Base-by-base conservation (phyloP, 164 flowering plant genomes). In the Umbellularia californica region DNA sequence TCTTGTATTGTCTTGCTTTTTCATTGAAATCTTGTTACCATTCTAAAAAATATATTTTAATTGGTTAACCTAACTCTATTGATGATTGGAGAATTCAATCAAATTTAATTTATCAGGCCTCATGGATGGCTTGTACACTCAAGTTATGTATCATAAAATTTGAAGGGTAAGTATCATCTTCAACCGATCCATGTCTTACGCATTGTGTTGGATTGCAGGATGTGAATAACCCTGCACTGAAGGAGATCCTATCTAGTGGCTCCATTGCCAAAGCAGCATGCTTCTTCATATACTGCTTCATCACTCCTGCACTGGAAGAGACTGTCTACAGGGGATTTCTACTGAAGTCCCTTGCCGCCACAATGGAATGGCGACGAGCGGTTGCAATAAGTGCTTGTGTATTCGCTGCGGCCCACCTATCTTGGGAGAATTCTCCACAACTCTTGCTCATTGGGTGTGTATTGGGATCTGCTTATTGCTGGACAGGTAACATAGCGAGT, bases 301-400 rank as follows among this genome's bases (percentile, higher is more conserved):
- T 90, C 70, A 81, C 92, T 58, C 97, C 99, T 6, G n/a, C 91
- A 51, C 79, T 93, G 65, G 97, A 93, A 77, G 99, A 95, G 82
- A 83, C 75, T 62, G 87, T 95, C n/a, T 95, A 92, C 84, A 86
- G 97, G 80, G 90, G 97, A 3, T 92, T 87, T 77, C 81, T 95
- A 2, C 73, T 95, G 80, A 77, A 82, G 71, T 85, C 92, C 27
- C 84, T 93, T 33, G 80, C 93, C 52, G 79, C 90, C 25, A 82
- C 72, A 2, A 87, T 85, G 90, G 80, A 88, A 72, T 93, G 99
- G 96, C 83, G 80, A 51, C 76, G 84, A 9, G 95, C 97, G 50
- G 86, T 95, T 23, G 22, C 83, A n/a, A 72, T 92, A 24, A 95
- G 97, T 78, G 85, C 97, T 2, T 78, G 80, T 52, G 74, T 92